Evolutionary conservation across 1,284 basidiomycete species (phyloP), one percentile per base, ranked within the genome.

Genomic region (Cryptococcus deneoformans): DNA sequence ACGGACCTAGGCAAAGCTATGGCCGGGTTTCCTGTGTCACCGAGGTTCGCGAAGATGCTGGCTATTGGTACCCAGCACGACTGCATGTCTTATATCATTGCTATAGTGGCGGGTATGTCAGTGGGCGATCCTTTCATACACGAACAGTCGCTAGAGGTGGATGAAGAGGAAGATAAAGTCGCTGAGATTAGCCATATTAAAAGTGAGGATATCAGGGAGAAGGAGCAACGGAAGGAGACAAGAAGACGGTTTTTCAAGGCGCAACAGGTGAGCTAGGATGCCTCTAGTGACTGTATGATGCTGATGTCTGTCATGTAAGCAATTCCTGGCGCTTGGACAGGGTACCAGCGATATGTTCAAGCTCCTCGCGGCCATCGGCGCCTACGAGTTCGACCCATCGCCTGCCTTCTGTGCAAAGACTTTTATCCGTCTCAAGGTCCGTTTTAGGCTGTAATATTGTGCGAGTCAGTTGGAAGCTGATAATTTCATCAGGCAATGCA

Each of bases 61-160:
- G 91, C 92, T 12, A 87, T 89, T 52, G 94, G 93, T 0, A 86
- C 89, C 64, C 93, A 97, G 74, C 88, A 96, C 67, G 88, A 85
- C 4, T 98, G 94, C 74, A 76, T 99, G 53, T 87, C 94, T 7
- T 98, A 95, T 76, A 84, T 97, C 36, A 87, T 99, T 59, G 85
- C 90, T 2, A 85, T 98, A 48, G 94, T 99, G 2, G 90, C 95
- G 10, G 90, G 89, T 6, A 78, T 99, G 60, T 92, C 91, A 4
- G 92, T 97, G 14, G 96, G 96, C 1, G 94, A 99, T 77, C 94
- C 96, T 0, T 99, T 99, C 79, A 75, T 98, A 46, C 86, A 89
- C 54, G 92, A 95, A 73, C 87, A 92, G 46, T 80, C 79, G 10
- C 69, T 80, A 5, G 79, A 79, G n/a, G 78, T 81, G 42, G 79